phyloP scores from a whole-genome alignment of 2,329 filamentous ascomycete species.

The Diaporthe humulicola region DNA sequence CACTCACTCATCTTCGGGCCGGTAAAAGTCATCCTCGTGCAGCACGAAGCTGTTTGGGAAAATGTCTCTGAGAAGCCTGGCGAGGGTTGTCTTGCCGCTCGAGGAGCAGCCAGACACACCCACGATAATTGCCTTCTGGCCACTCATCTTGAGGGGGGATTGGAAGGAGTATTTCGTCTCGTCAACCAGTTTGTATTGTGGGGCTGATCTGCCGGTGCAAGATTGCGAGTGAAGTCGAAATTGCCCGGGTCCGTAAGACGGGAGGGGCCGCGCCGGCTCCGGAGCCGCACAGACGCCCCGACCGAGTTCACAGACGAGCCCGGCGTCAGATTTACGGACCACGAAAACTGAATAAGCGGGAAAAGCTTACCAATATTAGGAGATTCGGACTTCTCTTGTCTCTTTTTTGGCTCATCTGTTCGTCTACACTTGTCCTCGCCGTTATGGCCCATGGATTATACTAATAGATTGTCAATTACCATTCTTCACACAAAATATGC shows the following conservation, averaged over 20 bases:
- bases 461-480: neutral
- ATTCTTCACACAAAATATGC: neutral
- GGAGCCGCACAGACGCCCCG: neutral
- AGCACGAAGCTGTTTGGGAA: constrained; percentile 85
- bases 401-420: neutral
- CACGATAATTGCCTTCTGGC: constrained; percentile 73
- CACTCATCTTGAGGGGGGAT: constrained; percentile 47
- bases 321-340: neutral
- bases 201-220: neutral
- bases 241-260: neutral
- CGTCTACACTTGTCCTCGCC: neutral
- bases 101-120: constrained; percentile 92
- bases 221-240: constrained; percentile 15
- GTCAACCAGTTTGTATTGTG: neutral
- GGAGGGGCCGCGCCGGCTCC: constrained; percentile 27
- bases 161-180: neutral
- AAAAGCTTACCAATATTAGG: neutral
- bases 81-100: constrained; percentile 94
- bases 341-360: neutral
- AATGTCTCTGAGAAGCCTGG: constrained; percentile 84
- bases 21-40: constrained; percentile 97
- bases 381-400: neutral
- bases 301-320: neutral
- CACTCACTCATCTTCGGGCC: constrained; percentile 77
- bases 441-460: neutral